Base-by-base conservation (phyloP, 2,329 filamentous ascomycete species). In the Tolypocladium ovalisporum region DNA sequence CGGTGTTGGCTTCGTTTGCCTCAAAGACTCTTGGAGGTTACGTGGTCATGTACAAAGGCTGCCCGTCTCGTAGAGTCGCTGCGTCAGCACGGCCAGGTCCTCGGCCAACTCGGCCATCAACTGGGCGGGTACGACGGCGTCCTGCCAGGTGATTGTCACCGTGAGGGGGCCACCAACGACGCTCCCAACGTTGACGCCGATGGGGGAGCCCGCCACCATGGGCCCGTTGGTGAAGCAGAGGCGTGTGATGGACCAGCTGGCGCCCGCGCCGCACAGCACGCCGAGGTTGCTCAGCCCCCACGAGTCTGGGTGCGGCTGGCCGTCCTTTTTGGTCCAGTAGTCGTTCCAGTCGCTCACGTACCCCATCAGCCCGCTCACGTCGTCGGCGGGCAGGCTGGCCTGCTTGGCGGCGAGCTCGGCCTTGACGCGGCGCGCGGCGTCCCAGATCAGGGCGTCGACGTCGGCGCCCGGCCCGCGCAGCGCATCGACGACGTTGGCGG, bases 201-300 rank as follows among this genome's bases (percentile, higher is more conserved):
- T 62, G 0, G 76, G 73, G 1, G 74, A 61, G 0, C 78, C 76
- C 0, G 70, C 67, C 6, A 75, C 68, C 57, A 72, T 73, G 29
- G 75, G 72, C 0, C 77, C 73, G 59, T 82, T 81, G 0, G 76
- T 73, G 63, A 83, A 82, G 17, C 80, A 61, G 22, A 72, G 65
- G n/a, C 76, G 72, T 6, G 71, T 70, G 27, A 81, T 72, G 2
- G 60, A 62, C 72, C 73, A 75, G 4, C 52, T 58, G 1, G 57
- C 59, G 2, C 44, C 59, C 1, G 62, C 8, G 47, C 60, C 57
- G 6, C 67, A 63, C n/a, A 78, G 63, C 17, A 70, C 69, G 1
- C 81, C 81, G 6, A 82, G 59, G 62, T 83, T 84, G 59, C 77
- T 82, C 5, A 83, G 62, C 59, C 78, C 76, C 75, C 79, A 83